Evolutionary conservation across 2,329 filamentous ascomycete species (phyloP).

Genomic region (Aspergillus eucalypticola): DNA sequence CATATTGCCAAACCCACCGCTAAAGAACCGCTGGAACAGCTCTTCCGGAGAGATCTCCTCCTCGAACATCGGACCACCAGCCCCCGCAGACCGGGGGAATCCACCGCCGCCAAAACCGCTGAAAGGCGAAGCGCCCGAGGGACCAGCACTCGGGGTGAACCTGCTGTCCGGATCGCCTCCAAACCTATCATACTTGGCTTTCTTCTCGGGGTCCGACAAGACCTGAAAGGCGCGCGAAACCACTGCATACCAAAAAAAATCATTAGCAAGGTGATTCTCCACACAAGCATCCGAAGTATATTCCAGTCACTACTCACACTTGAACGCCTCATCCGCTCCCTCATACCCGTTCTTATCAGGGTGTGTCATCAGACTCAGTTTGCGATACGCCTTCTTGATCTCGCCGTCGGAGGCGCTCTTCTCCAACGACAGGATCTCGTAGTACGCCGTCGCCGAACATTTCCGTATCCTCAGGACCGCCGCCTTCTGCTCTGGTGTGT

Average conservation of each 20-base stretch:
- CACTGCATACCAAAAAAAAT: conserved; percentile 51
- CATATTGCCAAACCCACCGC: conserved; percentile 59
- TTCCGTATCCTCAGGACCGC: conserved; percentile 85
- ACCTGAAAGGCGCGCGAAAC: conserved; percentile 91
- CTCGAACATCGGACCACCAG: conserved; percentile 68
- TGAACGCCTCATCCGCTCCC: conserved; percentile 95
- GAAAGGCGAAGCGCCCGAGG: conserved; percentile 47
- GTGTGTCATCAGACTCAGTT: conserved; percentile 89
- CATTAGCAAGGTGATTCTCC: no score
- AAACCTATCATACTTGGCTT: conserved; percentile 80
- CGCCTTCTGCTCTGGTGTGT: conserved; percentile 85
- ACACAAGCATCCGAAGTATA: no score
- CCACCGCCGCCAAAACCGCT: conserved; percentile 50
- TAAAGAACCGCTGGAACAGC: conserved; percentile 96
- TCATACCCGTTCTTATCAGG: conserved; percentile 98
- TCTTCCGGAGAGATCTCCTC: conserved; percentile 96
- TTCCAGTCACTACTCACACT: conserved; percentile 57
- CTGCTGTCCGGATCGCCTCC: conserved; percentile 90
- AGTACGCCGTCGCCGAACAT: conserved; percentile 85
- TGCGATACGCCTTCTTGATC: conserved; percentile 97
- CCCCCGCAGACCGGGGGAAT: conserved; percentile 47
- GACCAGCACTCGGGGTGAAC: conserved; percentile 60
- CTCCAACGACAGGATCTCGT: conserved; percentile 84
- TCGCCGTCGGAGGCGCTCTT: conserved; percentile 71
- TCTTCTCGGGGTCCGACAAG: conserved; percentile 90